Base-by-base conservation (phyloP, 2,329 filamentous ascomycete species). In the Diaporthe velutina region DNA sequence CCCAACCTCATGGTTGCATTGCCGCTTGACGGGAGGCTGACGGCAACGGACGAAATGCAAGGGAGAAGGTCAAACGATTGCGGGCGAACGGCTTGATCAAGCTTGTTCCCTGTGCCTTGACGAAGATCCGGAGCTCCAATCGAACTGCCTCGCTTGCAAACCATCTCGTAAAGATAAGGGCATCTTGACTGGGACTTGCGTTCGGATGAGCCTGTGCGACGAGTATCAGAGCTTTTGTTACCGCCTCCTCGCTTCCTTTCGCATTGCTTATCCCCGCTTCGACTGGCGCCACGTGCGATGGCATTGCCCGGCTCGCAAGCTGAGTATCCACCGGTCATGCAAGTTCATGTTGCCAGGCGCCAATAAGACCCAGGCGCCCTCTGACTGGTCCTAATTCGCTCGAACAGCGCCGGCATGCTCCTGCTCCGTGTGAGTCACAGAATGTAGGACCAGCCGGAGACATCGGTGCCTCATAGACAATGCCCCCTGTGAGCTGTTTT, bases 281-380 rank as follows among this genome's bases (percentile, higher is more conserved):
- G 77, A 83, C 76, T 84, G 83, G 83, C 81, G 82, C 83, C 83
- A 85, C 83, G 83, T 84, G 81, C 81, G 66, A 73, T 76, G 77
- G 72, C 75, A 66, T 76, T 78, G 77, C 77, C 42, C 78, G 50
- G 77, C 77, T 78, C 80, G 81, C 22, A 76, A 82, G 81, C 81
- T 78, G 81, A 80, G 77, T 79, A 81, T 79, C 83, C 83, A 83
- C 82, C 76, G 72, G 73, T 70, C 77, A 76, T 78, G 79, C 77
- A 78, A 73, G 45, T 71, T 71, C 33, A 71, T 55, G 70, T 19
- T 33, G 67, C 77, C 76, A 76, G 78, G 78, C 78, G 78, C 80
- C 82, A 81, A 82, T 81, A 77, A 66, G 73, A 52, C 30, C 52
- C 70, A 50, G 30, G 60, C 25, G 17, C 25, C 30, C 35, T 28